A percentile compares a stretch with the other conserved stretches of the same genome.
These are phyloP conservation scores for Perkinsus marinus DNA, from an alignment of 169 alveolate genomes.

Conservation along the genomic window DNA sequence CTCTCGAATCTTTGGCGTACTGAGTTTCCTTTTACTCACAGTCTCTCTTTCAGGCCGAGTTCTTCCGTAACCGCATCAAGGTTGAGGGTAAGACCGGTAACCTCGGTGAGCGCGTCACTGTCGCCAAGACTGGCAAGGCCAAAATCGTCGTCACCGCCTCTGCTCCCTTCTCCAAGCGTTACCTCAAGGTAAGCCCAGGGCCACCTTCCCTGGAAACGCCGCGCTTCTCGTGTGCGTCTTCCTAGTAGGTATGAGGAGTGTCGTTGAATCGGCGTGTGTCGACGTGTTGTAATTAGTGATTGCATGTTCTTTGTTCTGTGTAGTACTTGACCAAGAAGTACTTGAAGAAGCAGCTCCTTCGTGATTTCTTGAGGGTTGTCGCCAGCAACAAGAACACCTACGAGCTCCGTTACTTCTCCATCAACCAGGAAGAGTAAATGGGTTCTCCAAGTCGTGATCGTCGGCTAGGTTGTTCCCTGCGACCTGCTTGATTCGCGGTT, in stretches of 20 bases:
- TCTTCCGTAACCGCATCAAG: constrained; percentile 73
- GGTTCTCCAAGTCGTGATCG: not conserved
- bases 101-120: constrained; percentile 67
- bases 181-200: constrained; percentile 49
- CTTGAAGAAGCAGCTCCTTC: constrained; percentile 78
- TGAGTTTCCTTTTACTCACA: not conserved
- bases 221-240: not conserved
- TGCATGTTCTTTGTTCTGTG: constrained; percentile 4
- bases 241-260: not conserved
- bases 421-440: not conserved
- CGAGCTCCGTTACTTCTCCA: constrained; percentile 72
- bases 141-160: constrained; percentile 64
- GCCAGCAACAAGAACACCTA: constrained; percentile 75
- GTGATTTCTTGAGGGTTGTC: constrained; percentile 84
- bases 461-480: not conserved
- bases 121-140: constrained; percentile 58
- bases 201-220: not conserved
- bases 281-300: not conserved
- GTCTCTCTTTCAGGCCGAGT: constrained; percentile 55
- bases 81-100: constrained; percentile 83
- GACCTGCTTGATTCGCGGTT: not conserved
- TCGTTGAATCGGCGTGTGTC: not conserved
- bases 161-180: constrained; percentile 84
- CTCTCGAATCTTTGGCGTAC: not conserved
- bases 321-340: constrained; percentile 88